Evolutionary conservation across 805 yeast species (phyloP).

Genomic region (Scheffersomyces lignosus): DNA sequence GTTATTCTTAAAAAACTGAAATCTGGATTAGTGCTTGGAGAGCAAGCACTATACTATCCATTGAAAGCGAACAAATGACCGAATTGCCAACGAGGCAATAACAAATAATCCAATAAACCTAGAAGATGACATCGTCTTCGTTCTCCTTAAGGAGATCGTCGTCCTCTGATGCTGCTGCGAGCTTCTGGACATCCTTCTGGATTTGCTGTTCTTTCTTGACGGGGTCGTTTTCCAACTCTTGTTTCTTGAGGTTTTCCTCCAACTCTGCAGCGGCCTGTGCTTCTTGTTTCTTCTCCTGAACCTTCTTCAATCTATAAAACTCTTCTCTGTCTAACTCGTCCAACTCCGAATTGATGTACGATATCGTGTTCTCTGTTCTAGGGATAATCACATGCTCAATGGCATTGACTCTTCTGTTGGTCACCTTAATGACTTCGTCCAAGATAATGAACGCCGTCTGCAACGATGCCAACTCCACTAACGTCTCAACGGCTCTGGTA

Average conservation of each 20-base stretch:
- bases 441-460: conserved; percentile 96
- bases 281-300: conserved; percentile 89
- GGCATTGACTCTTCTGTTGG: conserved; percentile 97
- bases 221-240: conserved; percentile 2
- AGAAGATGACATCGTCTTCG: conserved; percentile 49
- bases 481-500: conserved; percentile 94
- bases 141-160: conserved; percentile 37
- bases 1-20: too few species aligned
- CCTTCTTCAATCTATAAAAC: conserved; percentile 93
- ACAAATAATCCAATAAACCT: conserved; percentile 7
- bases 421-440: conserved; percentile 96
- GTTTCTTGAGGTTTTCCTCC: conserved; percentile 36
- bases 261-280: conserved; percentile 68
- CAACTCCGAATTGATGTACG: conserved; percentile 88
- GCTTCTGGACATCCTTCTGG: conserved; percentile 27
- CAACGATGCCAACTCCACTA: conserved; percentile 91
- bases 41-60: too few species aligned
- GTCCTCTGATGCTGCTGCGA: conserved; percentile 18
- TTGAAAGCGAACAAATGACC: too few species aligned
- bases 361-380: conserved; percentile 93
- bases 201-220: conserved; percentile 21
- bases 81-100: too few species aligned
- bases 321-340: conserved; percentile 99
- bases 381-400: conserved; percentile 98
- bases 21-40: too few species aligned